Percentiles rank a stretch among this genome's conserved stretches.
Evolutionary conservation across 2,329 filamentous ascomycete genomes (phyloP).

Genomic region (Pseudopithomyces chartarum): DNA sequence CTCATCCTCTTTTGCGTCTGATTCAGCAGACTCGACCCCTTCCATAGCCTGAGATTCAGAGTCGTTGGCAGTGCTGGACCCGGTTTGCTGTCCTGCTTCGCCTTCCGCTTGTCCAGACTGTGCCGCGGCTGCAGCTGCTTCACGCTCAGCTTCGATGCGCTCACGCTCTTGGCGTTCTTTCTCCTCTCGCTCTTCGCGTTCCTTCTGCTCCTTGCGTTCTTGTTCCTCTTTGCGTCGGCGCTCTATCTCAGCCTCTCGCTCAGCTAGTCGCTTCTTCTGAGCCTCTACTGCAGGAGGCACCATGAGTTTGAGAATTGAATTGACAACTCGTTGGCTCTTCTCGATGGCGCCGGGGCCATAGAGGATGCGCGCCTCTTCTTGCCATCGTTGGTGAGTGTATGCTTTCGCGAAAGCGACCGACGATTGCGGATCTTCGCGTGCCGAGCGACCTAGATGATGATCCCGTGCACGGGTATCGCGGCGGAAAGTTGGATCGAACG

Average conservation of each 20-base stretch:
- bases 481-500: slow-evolving; percentile 37
- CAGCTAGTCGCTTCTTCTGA: slow-evolving; percentile 73
- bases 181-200: slow-evolving; percentile 54
- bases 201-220: slow-evolving; percentile 64
- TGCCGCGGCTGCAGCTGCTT: slow-evolving; percentile 48
- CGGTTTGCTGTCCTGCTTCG: slow-evolving; percentile 31
- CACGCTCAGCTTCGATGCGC: slow-evolving; percentile 44
- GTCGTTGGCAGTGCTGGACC: slow-evolving; percentile 46
- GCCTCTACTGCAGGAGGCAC: slow-evolving; percentile 84
- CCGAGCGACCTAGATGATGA: slow-evolving; percentile 38
- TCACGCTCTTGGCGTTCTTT: slow-evolving; percentile 52
- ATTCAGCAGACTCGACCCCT: slow-evolving; percentile 66
- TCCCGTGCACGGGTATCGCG: slow-evolving; percentile 41
- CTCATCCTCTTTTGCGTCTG: slow-evolving; percentile 38
- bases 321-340: slow-evolving; percentile 69
- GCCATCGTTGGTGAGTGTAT: slow-evolving; percentile 78
- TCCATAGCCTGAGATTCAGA: slow-evolving; percentile 68
- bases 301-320: slow-evolving; percentile 72
- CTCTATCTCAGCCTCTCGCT: slow-evolving; percentile 75
- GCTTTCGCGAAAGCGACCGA: slow-evolving; percentile 76
- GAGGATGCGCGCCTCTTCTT: slow-evolving; percentile 86
- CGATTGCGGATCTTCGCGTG: slow-evolving; percentile 67
- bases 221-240: slow-evolving; percentile 66
- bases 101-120: slow-evolving; percentile 35
- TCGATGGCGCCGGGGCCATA: slow-evolving; percentile 74